Base-by-base conservation (phyloP, 2,329 filamentous ascomycete genomes). In the Gyromitra esculenta region DNA sequence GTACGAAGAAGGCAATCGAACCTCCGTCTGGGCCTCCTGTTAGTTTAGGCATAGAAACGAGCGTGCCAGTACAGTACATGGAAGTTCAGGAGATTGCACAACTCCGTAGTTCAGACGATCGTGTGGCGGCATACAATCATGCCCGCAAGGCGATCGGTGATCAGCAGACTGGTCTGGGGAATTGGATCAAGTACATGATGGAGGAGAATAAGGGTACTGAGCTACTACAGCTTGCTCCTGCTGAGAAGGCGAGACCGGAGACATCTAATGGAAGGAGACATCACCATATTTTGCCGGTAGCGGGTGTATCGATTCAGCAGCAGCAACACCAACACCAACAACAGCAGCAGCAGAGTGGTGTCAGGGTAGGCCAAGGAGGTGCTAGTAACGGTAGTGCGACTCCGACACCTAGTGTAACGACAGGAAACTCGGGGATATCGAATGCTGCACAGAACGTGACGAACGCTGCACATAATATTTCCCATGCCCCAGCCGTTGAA, bases 111-210 rank as follows among this genome's bases (percentile, higher is more conserved):
- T 31, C 72, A 15, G 37, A 64, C n/a, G 77, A 78, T 48, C 67
- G 77, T 21, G 64, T 75, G 31, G 71, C 73, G 25, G 77, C 79
- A 59, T 79, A 78, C 62, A 59, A 76, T 57, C 72, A 78, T 11
- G 68, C 74, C 9, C 69, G 73, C 1, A 50, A 65, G 35, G 62
- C 62, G 35, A 68, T 79, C 13, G 54, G 56, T 8, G 37, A 72
- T 21, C 45, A 35, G 25, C 43, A 48, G 25, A 73, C 73, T 54
- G 76, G 76, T 8, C 41, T 79, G 15, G 59, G 37, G 4, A 66
- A 65, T 25, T 79, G 79, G 79, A 56, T 78, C 37, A 65, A 15
- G 21, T 77, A 77, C 31, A 77, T 78, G 73, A 77, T 78, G 56
- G 65, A 79, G 21, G 76, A 79, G 59, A 77, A 78, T 21, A 68